A percentile compares a stretch with the other conserved stretches of the same genome.
These are phyloP conservation scores for Stagonosporopsis chrysanthemi DNA, from an alignment of 2,329 filamentous ascomycete species.

Conservation along the genomic window DNA sequence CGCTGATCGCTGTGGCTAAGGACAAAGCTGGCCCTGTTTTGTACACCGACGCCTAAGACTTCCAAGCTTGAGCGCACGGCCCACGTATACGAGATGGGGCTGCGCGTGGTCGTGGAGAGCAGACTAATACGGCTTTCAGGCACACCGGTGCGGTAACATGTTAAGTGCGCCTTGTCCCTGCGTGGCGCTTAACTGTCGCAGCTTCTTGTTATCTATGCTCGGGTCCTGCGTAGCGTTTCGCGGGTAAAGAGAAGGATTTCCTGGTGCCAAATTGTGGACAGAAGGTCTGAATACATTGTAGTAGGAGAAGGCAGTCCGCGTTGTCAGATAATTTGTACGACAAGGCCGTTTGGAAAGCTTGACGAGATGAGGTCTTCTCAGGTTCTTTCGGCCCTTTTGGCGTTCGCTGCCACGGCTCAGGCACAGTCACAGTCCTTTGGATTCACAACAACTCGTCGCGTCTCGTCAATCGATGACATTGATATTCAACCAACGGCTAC, in stretches of 20 bases:
- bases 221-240: not conserved
- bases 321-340: not conserved
- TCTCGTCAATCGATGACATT: conserved; percentile 31
- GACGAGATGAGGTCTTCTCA: conserved; percentile 31
- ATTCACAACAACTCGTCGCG: conserved; percentile 3
- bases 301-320: conserved; percentile 1
- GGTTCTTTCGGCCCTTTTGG: conserved; percentile 29
- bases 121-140: conserved; percentile 7
- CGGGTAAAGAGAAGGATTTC: conserved; percentile 2
- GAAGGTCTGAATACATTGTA: conserved; percentile 8
- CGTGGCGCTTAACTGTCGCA: conserved; percentile 1
- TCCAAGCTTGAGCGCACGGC: conserved; percentile 16
- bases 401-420: conserved; percentile 29
- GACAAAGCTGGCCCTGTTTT: conserved; percentile 7
- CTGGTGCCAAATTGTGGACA: not conserved
- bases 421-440: conserved; percentile 17
- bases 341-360: not conserved
- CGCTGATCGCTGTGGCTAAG: conserved; percentile 6
- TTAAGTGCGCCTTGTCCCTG: conserved; percentile 21
- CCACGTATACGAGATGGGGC: conserved; percentile 19
- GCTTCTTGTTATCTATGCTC: not conserved
- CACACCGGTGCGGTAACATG: conserved; percentile 5
- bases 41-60: conserved; percentile 3
- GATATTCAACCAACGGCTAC: conserved; percentile 40
- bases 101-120: not conserved